Evolutionary conservation across 2,329 filamentous ascomycete species (phyloP), one percentile per base, ranked within the genome.

Genomic region (Colletotrichum melonis): DNA sequence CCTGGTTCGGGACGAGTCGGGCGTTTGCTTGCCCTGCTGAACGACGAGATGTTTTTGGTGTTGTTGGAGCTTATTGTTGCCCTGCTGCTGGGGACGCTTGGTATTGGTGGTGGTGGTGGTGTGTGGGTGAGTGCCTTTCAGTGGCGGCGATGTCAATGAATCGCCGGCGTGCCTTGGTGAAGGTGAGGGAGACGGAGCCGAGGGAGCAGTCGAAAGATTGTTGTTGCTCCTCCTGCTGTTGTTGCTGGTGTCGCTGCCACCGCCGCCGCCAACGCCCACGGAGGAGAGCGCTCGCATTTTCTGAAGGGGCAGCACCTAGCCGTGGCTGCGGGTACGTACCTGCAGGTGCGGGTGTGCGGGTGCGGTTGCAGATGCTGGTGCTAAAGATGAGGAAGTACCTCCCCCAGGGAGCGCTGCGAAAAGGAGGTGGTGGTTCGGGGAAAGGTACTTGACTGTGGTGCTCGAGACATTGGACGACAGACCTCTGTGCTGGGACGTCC

Each of bases 381-480:
- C 30, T 32, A 35, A 32, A 24, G 28, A 12, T 42, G 42, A 16
- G 42, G 30, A 63, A 54, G 60, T 63, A 63, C 60, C 60, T 54
- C 30, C 26, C n/a, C 60, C 30, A 6, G 24, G 24, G 28, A 52
- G 42, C 22, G 30, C 42, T 6, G 42, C 42, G 32, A n/a, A 24
- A 52, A 28, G 9, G 42, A 63, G 4, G 42, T 19, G 38, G 55
- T 67, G 64, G 35, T 52, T 38, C n/a, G 28, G 30, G 60, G 42
- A 63, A 12, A 26, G 64, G 55, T 49, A 49, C 54, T 60, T 67
- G 64, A n/a, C n/a, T n/a, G 42, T 49, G 30, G 42, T 30, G 26
- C 26, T 62, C n/a, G 22, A 71, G 54, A 66, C 70, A 73, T 70
- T 62, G 55, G 66, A 73, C 60, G 70, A 73, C 65, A 42, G 38